Evolutionary conservation across 352 stramenopile genomes (phyloP).

Genomic region (Pythium aristosporum): DNA sequence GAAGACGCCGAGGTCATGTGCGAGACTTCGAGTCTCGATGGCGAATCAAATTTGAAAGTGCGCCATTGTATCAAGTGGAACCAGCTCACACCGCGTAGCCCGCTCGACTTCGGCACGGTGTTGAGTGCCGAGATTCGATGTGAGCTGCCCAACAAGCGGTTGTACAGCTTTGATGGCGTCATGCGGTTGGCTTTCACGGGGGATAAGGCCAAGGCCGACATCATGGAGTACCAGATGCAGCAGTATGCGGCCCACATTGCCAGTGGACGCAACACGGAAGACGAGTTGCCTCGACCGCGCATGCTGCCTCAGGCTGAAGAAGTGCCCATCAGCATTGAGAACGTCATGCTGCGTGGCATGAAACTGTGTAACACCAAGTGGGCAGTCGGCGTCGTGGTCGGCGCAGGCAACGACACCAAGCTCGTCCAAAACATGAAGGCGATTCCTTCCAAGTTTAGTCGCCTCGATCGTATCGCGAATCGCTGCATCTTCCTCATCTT

Average conservation of each 20-base stretch:
- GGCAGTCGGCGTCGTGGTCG: conserved; percentile 75
- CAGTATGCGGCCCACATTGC: conserved; percentile 15
- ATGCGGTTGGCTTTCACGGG: conserved; percentile 41
- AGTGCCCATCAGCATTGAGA: conserved; percentile 76
- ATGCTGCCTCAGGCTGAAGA: conserved; percentile 40
- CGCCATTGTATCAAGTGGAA: conserved; percentile 65
- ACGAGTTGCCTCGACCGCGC: conserved; percentile 1
- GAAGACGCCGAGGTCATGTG: conserved; percentile 71
- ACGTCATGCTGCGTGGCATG: conserved; percentile 78
- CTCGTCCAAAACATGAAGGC: conserved; percentile 85
- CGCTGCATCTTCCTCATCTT: conserved; percentile 87
- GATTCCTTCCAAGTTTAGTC: conserved; percentile 84
- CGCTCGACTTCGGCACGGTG: conserved; percentile 47
- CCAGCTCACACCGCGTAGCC: conserved; percentile 33
- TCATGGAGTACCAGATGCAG: conserved; percentile 19
- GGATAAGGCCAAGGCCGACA: conserved; percentile 28
- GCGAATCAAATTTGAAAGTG: conserved; percentile 84
- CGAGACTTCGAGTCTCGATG: conserved; percentile 82
- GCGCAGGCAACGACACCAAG: conserved; percentile 79
- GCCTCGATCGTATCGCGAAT: conserved; percentile 75
- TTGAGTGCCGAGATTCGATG: conserved; percentile 70
- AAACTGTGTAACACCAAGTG: conserved; percentile 86
- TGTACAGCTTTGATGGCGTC: conserved; percentile 83
- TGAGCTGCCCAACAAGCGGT: conserved; percentile 73
- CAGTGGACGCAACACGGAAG: conserved; percentile 4